phyloP scores from a whole-genome alignment of 2,329 filamentous ascomycete genomes.

The Colletotrichum sp. region DNA sequence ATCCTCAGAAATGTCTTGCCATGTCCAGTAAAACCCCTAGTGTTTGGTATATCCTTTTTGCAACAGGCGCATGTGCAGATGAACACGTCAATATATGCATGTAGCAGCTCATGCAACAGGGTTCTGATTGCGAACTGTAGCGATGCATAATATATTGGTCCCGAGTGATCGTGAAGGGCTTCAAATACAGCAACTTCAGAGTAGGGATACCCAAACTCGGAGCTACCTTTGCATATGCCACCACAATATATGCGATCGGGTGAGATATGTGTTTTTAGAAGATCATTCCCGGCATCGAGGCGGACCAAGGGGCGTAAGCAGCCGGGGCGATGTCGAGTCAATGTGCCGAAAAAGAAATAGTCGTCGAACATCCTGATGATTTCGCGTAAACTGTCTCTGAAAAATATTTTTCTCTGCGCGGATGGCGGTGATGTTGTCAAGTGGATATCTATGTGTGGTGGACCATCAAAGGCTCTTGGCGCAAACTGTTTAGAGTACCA shows the following conservation, averaged over 20 bases:
- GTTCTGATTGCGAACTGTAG: neutral
- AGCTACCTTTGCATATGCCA: neutral
- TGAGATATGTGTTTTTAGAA: neutral
- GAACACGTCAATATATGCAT: neutral
- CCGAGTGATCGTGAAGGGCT: neutral
- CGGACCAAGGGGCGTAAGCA: neutral
- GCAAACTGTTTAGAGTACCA: neutral
- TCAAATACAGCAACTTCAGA: neutral
- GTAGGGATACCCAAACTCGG: neutral
- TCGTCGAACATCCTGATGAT: neutral
- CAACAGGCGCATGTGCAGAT: neutral
- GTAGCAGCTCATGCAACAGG: neutral
- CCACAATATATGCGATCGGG: neutral
- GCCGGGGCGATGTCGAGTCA: neutral
- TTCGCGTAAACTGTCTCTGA: neutral
- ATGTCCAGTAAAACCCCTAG: neutral
- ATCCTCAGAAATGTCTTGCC: neutral
- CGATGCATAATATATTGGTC: neutral
- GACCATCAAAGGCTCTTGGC: neutral
- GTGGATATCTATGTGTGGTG: neutral
- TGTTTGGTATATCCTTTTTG: neutral
- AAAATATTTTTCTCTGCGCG: neutral
- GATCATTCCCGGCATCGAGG: neutral
- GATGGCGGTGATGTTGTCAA: neutral
- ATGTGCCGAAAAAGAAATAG: neutral